Evolutionary conservation across 495 filamentous ascomycete genomes (phyloP), one percentile per base, ranked within the genome.

Genomic region (Penicillium coprophilum): DNA sequence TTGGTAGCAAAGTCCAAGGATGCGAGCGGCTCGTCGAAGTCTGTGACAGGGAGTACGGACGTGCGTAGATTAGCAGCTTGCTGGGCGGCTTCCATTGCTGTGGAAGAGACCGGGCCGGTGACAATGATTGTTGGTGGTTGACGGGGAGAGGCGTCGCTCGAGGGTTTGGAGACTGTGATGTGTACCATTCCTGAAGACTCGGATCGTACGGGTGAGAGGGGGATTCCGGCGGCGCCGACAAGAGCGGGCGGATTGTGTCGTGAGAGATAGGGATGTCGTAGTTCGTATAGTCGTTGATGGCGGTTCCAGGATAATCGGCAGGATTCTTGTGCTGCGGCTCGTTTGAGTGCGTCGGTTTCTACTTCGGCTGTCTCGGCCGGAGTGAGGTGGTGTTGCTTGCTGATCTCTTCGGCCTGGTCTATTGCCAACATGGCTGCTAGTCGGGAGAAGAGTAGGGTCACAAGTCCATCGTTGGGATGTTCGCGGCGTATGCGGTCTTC

Each of bases 371-470:
- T 71, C 8, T 81, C 74, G 3, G 67, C 71, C 53, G 62, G 68
- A 1, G 70, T 62, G n/a, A 84, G 66, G 30, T 64, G 52, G 53
- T 78, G 69, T 52, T 77, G 39, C 52, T 71, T 63, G 58, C 77
- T 58, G 50, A 77, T 56, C 50, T 81, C 73, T 12, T 71, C 72
- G 21, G 85, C 82, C 30, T 83, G 77, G 19, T 90, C 87, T 34
- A 89, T 77, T 4, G 85, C 87, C 41, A 89, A 81, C 61, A 87
- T 84, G 4, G 87, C 81, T 2, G 89, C 89, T 13, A 85, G 77
- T 21, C 80, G 76, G 0, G 89, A 87, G 69, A 87, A 89, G 30
- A 93, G 79, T n/a, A 85, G 77, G 0, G 87, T 83, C n/a, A 92
- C 78, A 4, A 91, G 79, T 8, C 86, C 87, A 64, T 89, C 84